Evolutionary conservation across 805 yeast species (phyloP).

Genomic region (Suhomyces faveliae): DNA sequence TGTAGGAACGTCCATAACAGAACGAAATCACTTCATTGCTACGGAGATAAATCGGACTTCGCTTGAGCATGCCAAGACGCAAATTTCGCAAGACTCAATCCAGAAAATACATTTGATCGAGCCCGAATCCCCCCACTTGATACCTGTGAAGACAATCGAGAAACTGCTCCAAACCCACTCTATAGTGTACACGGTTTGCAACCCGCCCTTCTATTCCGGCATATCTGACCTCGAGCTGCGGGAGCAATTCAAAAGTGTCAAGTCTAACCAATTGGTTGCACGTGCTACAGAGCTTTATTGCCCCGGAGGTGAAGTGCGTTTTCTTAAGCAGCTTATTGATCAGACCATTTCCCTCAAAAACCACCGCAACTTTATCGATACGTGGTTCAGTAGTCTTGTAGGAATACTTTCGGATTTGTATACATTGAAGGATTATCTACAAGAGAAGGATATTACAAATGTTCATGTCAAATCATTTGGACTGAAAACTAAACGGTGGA

Average conservation of each 20-base stretch:
- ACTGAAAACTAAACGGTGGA: constrained; percentile 18
- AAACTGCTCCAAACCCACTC: neutral
- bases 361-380: constrained; percentile 5
- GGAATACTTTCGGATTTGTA: constrained; percentile 16
- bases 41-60: constrained; percentile 18
- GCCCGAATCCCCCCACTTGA: neutral
- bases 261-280: constrained; percentile 10
- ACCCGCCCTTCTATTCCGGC: constrained; percentile 21
- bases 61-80: constrained; percentile 9
- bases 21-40: constrained; percentile 9
- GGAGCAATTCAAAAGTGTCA: constrained; percentile 5
- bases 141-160: neutral
- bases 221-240: constrained; percentile 7
- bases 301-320: constrained; percentile 19
- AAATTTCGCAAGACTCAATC: neutral
- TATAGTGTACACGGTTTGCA: constrained; percentile 16
- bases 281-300: constrained; percentile 12
- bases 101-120: neutral
- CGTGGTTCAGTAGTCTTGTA: constrained; percentile 20
- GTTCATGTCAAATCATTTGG: constrained; percentile 8
- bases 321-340: constrained; percentile 12
- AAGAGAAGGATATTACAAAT: neutral
- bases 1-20: constrained; percentile 9
- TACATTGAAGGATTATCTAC: constrained; percentile 3
- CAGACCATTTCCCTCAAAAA: constrained; percentile 8